Conservation (phyloP, 2,329 filamentous ascomycete species). For the Exophiala oligosperma region DNA sequence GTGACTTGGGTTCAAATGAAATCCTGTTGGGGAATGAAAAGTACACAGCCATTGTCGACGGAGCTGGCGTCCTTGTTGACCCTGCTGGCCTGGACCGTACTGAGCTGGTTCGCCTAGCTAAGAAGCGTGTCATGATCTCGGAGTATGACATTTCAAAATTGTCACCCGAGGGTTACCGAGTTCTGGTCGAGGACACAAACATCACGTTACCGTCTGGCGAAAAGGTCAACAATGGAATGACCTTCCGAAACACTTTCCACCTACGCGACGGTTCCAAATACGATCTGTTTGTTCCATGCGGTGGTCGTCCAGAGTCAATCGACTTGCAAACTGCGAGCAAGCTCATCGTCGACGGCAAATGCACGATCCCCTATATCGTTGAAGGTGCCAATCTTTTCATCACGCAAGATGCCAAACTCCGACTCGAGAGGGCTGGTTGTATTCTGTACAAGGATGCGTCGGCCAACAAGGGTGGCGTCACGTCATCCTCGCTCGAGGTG, state of each 20-base stretch:
- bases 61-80: conserved; percentile 90
- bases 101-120: conserved; percentile 82
- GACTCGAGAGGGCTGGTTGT: conserved; percentile 91
- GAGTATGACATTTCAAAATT: conserved; percentile 84
- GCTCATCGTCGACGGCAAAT: conserved; percentile 87
- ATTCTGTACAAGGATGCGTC: conserved; percentile 97
- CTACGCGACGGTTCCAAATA: conserved; percentile 74
- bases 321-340: conserved; percentile 84
- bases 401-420: conserved; percentile 95
- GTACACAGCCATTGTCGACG: conserved; percentile 94
- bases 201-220: conserved; percentile 86
- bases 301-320: conserved; percentile 94
- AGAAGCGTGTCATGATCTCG: conserved; percentile 83
- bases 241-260: conserved; percentile 98
- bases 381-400: conserved; percentile 99
- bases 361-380: conserved; percentile 87
- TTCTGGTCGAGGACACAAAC: conserved; percentile 88
- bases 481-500: conserved; percentile 93
- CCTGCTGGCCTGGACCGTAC: conserved; percentile 82
- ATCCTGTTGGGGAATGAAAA: conserved; percentile 95
- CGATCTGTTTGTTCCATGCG: conserved; percentile 92
- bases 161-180: conserved; percentile 82
- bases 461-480: conserved; percentile 98
- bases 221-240: conserved; percentile 82
- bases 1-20: conserved; percentile 95